Evolutionary conservation across 2,329 filamentous ascomycete species (phyloP), one percentile per base, ranked within the genome.

Genomic region (Colletotrichum shisoi): DNA sequence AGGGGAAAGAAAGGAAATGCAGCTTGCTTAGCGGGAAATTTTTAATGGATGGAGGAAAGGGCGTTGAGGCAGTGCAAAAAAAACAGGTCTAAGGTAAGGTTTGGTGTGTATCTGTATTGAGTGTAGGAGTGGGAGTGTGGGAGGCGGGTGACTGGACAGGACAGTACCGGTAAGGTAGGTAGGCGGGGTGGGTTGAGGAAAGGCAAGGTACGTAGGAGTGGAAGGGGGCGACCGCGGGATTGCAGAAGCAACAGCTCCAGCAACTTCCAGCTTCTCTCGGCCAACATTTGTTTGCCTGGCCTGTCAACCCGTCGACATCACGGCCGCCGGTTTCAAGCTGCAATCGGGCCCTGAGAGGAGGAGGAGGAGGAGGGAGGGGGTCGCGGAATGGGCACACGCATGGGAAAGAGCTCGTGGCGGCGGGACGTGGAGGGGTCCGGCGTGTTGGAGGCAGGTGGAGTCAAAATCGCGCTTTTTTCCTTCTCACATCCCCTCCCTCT

Each of bases 51-150:
- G 54, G 53, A 27, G 61, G 54, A 64, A 56, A 67, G 61, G 64
- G 64, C 64, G 64, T 67, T 67, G 61, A 67, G 64, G 64, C 64
- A 67, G 64, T 67, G 64, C 64, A 67, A 67, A 63, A 66, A 67
- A 64, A 64, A 51, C 49, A 54, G 61, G 37, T 49, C 40, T 61
- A 58, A 67, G 60, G 59, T 67, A 67, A 67, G 64, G 66, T 68
- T 68, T 68, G 56, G 57, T 54, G 66, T 68, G 66, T 68, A 63
- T 64, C 48, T 59, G 62, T 65, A 51, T 34, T 46, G 60, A 62
- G 57, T 62, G 59, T 57, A 39, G 44, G 37, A 63, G 57, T 56
- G 58, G 63, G 58, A 62, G 63, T 62, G 58, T 68, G 65, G 49
- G 56, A 65, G 65, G 65, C 42, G 13, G 61, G 66, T 57, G 66